Conservation (phyloP, 495 filamentous ascomycete genomes). For the Annulohypoxylon bovei region DNA sequence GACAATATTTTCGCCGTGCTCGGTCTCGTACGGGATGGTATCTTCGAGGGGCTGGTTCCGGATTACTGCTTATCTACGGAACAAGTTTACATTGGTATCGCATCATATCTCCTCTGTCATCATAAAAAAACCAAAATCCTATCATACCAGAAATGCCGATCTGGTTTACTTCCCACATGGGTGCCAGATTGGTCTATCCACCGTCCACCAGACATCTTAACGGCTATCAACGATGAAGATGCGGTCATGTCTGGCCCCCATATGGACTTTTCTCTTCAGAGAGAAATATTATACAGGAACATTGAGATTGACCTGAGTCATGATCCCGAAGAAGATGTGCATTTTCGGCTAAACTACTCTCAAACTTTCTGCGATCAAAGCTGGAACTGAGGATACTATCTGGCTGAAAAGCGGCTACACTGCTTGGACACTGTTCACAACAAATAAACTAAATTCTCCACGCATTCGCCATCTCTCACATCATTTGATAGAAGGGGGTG, state of each 20-base stretch:
- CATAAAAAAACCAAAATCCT: not conserved
- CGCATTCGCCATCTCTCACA: not conserved
- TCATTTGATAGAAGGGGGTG: not conserved
- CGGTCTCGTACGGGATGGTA: not conserved
- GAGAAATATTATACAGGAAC: too few relatives aligned
- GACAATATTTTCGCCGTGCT: constrained; percentile 1
- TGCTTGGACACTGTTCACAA: not conserved
- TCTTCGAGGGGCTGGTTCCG: not conserved
- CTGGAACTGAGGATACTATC: not conserved
- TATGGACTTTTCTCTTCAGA: too few relatives aligned
- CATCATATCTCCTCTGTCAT: not conserved
- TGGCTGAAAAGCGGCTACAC: not conserved
- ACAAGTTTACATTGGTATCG: constrained; percentile 5
- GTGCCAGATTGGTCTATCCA: constrained; percentile 10
- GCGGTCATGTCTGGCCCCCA: too few relatives aligned
- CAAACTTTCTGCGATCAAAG: not conserved
- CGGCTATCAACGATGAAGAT: not conserved
- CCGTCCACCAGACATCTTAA: too few relatives aligned
- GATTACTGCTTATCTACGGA: constrained; percentile 3
- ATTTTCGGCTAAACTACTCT: not conserved
- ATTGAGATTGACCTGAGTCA: not conserved
- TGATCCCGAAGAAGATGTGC: not conserved
- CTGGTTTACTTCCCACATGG: not conserved
- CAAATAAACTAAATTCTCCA: not conserved
- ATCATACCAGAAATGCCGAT: not conserved